Conservation (phyloP, 2,329 filamentous ascomycete species). For the Ophiosphaerella herpotricha region DNA sequence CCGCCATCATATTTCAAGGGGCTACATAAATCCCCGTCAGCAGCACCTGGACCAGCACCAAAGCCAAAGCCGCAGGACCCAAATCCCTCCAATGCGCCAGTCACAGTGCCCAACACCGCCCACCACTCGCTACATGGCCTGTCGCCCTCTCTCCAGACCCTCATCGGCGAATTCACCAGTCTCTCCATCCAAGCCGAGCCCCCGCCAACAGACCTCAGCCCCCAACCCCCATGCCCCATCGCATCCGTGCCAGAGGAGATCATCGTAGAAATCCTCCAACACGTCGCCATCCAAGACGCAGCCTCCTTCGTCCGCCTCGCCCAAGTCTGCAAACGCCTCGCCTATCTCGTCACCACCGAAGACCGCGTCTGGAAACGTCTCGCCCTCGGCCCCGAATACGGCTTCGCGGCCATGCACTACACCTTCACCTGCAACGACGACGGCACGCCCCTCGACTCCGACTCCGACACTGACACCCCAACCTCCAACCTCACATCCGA, state of each 20-base stretch:
- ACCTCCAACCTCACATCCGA: constrained; percentile 27
- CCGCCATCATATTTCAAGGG: constrained; percentile 61
- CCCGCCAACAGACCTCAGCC: constrained; percentile 72
- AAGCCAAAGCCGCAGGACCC: constrained; percentile 46
- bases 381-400: constrained; percentile 71
- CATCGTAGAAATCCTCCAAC: constrained; percentile 74
- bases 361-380: constrained; percentile 84
- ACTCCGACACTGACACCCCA: constrained; percentile 16
- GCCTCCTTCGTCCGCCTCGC: constrained; percentile 76
- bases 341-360: constrained; percentile 82
- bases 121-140: constrained; percentile 62
- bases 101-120: constrained; percentile 58
- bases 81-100: constrained; percentile 56
- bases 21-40: background rate
- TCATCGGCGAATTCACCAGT: constrained; percentile 75
- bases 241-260: constrained; percentile 81
- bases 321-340: constrained; percentile 83
- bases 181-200: constrained; percentile 70
- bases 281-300: constrained; percentile 75
- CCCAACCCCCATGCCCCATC: constrained; percentile 79
- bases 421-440: constrained; percentile 67
- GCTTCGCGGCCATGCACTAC: constrained; percentile 84
- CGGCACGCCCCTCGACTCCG: constrained; percentile 50
- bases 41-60: constrained; percentile 39
- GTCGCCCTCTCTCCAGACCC: constrained; percentile 64